Evolutionary conservation across 306 rosid genomes (phyloP).

Genomic region (Adenanthera pavonina): DNA sequence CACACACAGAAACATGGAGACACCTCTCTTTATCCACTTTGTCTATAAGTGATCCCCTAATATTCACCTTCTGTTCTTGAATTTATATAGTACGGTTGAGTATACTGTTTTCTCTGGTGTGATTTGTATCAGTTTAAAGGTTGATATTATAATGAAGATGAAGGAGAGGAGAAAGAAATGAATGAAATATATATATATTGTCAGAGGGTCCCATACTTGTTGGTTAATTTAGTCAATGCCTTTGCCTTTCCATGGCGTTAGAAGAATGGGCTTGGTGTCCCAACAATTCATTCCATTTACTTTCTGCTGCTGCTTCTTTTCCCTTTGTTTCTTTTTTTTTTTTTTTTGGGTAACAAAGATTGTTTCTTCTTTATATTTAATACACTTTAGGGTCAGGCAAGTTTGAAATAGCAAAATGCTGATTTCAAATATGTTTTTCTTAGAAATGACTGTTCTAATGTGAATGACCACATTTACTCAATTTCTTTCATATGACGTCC

Average conservation of each 20-base stretch:
- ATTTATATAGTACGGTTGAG: not conserved
- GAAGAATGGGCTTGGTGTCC: conserved; percentile 4
- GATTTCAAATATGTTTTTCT: not conserved
- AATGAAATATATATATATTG: too few relatives aligned
- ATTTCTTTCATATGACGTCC: conserved; percentile 25
- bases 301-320: not conserved
- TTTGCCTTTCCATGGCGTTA: not conserved
- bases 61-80: not conserved
- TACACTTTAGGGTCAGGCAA: too few relatives aligned
- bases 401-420: not conserved
- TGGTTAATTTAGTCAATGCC: not conserved
- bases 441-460: not conserved
- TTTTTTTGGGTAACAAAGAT: too few relatives aligned
- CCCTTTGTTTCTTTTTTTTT: not conserved
- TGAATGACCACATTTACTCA: conserved; percentile 7
- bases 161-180: not conserved
- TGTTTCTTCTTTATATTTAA: too few relatives aligned
- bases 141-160: not conserved
- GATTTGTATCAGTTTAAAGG: not conserved
- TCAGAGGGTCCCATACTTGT: not conserved
- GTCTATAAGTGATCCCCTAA: not conserved
- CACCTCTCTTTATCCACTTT: not conserved
- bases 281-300: conserved; percentile 12
- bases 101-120: not conserved
- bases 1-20: not conserved